Base-by-base conservation (phyloP, 495 filamentous ascomycete genomes). In the Melanomma pulvis-pyrius region DNA sequence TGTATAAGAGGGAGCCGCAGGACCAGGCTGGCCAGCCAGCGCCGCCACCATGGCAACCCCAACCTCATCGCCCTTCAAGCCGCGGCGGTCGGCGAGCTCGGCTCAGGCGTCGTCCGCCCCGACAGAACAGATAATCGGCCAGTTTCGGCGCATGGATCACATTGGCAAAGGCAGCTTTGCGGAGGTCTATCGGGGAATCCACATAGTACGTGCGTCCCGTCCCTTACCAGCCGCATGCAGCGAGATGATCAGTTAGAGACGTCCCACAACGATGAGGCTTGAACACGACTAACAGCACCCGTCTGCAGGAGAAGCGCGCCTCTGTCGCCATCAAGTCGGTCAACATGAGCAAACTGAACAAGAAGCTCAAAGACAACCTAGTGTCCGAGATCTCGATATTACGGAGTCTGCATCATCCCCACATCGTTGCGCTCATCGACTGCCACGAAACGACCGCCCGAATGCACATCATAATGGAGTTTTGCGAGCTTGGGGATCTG, bases 381-480 rank as follows among this genome's bases (percentile, higher is more conserved):
- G 91, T 92, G 66, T 88, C 89, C 71, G 94, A 98, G 80, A 97
- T 98, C 74, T 81, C 92, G 65, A 98, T 98, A 59, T 85, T 98
- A 68, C 92, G 92, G 77, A 88, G 85, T 70, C 82, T 98, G 19
- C 89, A 93, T 51, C 96, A 98, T 77, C 94, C 94, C 26, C 94
- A 98, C 74, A 97, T 98, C 70, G 96, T 98, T 69, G 90, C 92
- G 56, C 86, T 98, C 53, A 92, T 94, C 78, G 91, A 96, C 74
- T 97, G 92, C 79, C 83, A 90, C 75, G 93, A 98, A 74, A 87
- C 90, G 3, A 78, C 83, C 6, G 87, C 88, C 21, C 91, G 96
- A 63, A 97, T 98, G 76, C 92, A 98, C 78, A 83, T 98, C 21
- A 89, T 98, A 51, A 98, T 98, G 96, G 96, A 98, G 75, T 98